Base-by-base conservation (phyloP, 257 asterid species). In the Fraxinus quadrangulata region DNA sequence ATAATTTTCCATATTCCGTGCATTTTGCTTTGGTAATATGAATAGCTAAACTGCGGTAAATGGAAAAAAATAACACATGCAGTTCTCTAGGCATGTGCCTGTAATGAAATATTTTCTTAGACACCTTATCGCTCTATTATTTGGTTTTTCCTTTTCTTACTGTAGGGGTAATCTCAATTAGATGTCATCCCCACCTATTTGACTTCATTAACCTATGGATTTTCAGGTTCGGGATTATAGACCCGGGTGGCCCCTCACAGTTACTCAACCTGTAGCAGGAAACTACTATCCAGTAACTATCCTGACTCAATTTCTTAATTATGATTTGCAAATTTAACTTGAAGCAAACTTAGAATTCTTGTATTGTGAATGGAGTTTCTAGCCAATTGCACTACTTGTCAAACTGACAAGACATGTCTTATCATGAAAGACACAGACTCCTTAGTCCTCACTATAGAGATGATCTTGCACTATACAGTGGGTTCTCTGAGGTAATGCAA, bases 221-320 rank as follows among this genome's bases (percentile, higher is more conserved):
- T 80, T 79, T 75, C 91, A 93, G 97, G 93, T 92, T 71, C 80
- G 98, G 83, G 93, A 94, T 90, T 79, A 88, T 75, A 83, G 98
- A 84, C 78, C 85, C 36, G 97, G 92, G 80, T 94, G 97, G 97
- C 85, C 92, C 73, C 91, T 94, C 83, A 81, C 79, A 51, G 96
- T 92, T 84, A 88, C 96, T 72, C 93, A 94, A 86, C 97, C 97
- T 31, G 94, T 90, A 28, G 97, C 98, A 7, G 98, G 98, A 75
- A 94, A 94, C 78, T 92, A 94, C 82, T 94, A 90, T 85, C 98
- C 98, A 56, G 98, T 93, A 87, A 88, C 79, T 76, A 21, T 75
- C 77, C 78, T 45, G 14, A 70, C 83, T 12, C 31, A 24, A 10
- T 63, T 24, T 63, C 2, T n/a, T 59, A 59, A 56, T 56, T 56